These are phyloP conservation scores for Ramaria rubella DNA, from an alignment of 768 basidiomycete species.

Conservation along the genomic window DNA sequence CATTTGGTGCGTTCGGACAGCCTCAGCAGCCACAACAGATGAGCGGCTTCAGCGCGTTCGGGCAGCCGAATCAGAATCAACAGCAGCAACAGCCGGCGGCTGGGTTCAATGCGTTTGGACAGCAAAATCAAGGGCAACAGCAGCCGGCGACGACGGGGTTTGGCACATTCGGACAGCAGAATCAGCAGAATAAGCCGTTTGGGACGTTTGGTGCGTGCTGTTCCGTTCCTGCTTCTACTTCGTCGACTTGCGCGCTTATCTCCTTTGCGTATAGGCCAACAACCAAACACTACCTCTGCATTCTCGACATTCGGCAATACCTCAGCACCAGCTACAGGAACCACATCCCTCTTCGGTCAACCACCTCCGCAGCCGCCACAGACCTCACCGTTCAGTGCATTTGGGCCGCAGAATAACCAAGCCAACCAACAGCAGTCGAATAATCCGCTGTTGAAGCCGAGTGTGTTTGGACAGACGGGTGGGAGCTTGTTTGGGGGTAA, in stretches of 20 bases:
- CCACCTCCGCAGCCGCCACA: slow-evolving; percentile 25
- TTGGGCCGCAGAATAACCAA: slow-evolving; percentile 28
- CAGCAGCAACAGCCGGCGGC: slow-evolving; percentile 24
- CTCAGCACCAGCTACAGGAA: slow-evolving; percentile 11
- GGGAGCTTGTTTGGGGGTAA: slow-evolving; percentile 30
- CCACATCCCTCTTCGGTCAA: slow-evolving; percentile 34
- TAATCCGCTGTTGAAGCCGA: slow-evolving; percentile 34
- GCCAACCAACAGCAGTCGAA: slow-evolving; percentile 47
- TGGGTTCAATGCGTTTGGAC: slow-evolving; percentile 28
- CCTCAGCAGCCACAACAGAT: slow-evolving; percentile 28
- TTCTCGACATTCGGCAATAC: slow-evolving; percentile 10
- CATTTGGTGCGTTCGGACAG: slow-evolving; percentile 32
- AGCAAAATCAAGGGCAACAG: slow-evolving; percentile 18
- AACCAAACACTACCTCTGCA: neutral
- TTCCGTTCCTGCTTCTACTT: neutral
- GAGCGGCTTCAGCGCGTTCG: slow-evolving; percentile 27
- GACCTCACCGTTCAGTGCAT: slow-evolving; percentile 28
- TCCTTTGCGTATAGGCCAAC: neutral
- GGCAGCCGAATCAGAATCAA: slow-evolving; percentile 22
- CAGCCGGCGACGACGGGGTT: slow-evolving; percentile 17
- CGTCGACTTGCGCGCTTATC: slow-evolving; percentile 3
- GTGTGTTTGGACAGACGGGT: slow-evolving; percentile 18
- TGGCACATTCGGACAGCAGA: slow-evolving; percentile 24
- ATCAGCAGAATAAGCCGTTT: slow-evolving; percentile 34
- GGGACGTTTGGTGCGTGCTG: slow-evolving; percentile 32